phyloP scores from a whole-genome alignment of 139 green algal genomes.

The Gonium pectorale region DNA sequence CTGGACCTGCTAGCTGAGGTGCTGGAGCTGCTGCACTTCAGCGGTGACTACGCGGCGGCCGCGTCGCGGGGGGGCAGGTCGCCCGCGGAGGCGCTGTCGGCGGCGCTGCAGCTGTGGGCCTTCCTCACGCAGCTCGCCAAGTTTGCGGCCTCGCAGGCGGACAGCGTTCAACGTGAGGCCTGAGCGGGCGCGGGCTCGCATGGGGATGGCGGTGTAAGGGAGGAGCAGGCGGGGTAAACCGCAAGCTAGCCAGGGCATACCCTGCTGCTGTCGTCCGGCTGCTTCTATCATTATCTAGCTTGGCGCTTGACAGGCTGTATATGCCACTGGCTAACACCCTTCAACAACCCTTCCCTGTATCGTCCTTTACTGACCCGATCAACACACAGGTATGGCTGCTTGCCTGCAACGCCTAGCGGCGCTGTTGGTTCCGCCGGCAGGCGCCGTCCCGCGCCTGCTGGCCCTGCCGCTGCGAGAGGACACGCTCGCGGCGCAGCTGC shows the following conservation, averaged over 20 bases:
- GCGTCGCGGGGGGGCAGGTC: not conserved
- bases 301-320: too few species aligned
- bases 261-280: too few species aligned
- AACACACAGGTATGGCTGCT: constrained; percentile 19
- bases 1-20: constrained; percentile 44
- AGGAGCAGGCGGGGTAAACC: too few species aligned
- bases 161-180: constrained; percentile 24
- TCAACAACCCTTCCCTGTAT: too few species aligned
- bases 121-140: constrained; percentile 39
- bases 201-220: too few species aligned
- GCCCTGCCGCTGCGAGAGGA: constrained; percentile 18
- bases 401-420: constrained; percentile 20
- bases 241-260: too few species aligned
- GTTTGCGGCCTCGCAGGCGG: constrained; percentile 23
- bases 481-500: constrained; percentile 36
- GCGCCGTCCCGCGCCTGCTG: constrained; percentile 37
- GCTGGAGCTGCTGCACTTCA: constrained; percentile 51
- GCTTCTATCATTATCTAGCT: too few species aligned
- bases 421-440: constrained; percentile 27
- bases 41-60: not conserved
- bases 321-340: too few species aligned
- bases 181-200: not conserved
- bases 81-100: not conserved
- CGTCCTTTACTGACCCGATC: too few species aligned
- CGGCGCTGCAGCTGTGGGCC: constrained; percentile 34